Evolutionary conservation across 345 rosid species (phyloP).

Genomic region (Firmiana major): DNA sequence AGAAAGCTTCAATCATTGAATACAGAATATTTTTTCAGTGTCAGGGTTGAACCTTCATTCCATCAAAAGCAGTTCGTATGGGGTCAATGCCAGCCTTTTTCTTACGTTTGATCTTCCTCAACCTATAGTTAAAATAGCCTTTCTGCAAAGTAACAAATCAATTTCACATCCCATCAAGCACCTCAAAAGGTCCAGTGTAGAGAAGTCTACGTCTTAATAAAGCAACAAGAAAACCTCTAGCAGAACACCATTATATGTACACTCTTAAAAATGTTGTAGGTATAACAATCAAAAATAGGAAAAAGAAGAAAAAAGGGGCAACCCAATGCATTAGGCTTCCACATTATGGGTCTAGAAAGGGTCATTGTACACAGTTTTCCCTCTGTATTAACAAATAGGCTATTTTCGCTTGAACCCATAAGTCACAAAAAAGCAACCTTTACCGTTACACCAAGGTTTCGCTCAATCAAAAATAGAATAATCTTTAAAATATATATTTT

Average conservation of each 20-base stretch:
- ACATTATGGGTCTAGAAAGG: too few species aligned
- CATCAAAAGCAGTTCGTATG: conserved; percentile 76
- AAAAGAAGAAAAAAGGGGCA: conserved; percentile 11
- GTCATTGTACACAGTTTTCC: too few species aligned
- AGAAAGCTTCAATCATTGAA: background rate
- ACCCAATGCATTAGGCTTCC: too few species aligned
- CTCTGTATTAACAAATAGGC: too few species aligned
- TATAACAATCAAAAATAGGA: background rate
- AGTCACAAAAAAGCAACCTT: too few species aligned
- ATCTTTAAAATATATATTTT: too few species aligned
- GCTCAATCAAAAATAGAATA: too few species aligned
- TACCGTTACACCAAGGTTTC: too few species aligned
- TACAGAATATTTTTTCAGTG: background rate
- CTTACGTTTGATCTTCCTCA: conserved; percentile 51
- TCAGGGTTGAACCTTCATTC: conserved; percentile 60
- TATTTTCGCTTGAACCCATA: too few species aligned
- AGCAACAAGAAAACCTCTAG: background rate
- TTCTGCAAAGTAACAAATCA: conserved; percentile 51
- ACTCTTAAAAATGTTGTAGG: background rate
- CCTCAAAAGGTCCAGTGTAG: conserved; percentile 1
- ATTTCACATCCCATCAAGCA: conserved; percentile 13
- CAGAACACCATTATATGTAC: background rate
- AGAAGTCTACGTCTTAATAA: background rate
- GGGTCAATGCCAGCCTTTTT: conserved; percentile 90
- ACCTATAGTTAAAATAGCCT: conserved; percentile 54